phyloP scores from a whole-genome alignment of 2,329 filamentous ascomycete genomes.

The Elsinoe ampelina region DNA sequence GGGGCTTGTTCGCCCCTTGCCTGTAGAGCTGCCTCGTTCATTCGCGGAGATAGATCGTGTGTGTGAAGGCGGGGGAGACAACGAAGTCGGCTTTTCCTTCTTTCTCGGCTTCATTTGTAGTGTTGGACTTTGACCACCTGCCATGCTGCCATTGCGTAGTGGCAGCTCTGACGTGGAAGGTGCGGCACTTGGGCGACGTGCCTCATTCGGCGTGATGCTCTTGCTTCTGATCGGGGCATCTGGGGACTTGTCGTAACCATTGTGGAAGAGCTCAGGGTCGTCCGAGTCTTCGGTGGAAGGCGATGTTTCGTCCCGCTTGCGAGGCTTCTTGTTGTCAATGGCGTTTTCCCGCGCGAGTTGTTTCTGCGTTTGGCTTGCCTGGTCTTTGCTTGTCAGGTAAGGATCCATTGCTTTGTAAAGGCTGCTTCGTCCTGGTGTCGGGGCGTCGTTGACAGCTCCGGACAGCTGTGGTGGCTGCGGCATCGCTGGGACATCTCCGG shows the following conservation, averaged over 20 bases:
- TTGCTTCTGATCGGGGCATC: conserved; percentile 51
- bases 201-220: conserved; percentile 28
- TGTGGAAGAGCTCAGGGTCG: conserved; percentile 56
- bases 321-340: not conserved
- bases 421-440: conserved; percentile 58
- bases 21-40: not conserved
- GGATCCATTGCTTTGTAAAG: conserved; percentile 80
- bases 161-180: conserved; percentile 14
- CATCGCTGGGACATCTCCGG: conserved; percentile 51
- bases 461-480: conserved; percentile 35
- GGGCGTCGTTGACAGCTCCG: conserved; percentile 38
- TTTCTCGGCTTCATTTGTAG: conserved; percentile 6
- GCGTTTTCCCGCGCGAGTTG: conserved; percentile 7
- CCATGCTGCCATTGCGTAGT: conserved; percentile 4
- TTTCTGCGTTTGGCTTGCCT: conserved; percentile 20
- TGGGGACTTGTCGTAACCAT: conserved; percentile 63
- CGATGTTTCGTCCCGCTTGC: conserved; percentile 18
- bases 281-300: conserved; percentile 24
- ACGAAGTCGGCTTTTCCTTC: conserved; percentile 7
- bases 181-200: conserved; percentile 4
- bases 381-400: conserved; percentile 46
- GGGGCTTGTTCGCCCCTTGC: conserved; percentile 7
- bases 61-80: not conserved
- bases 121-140: not conserved
- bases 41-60: not conserved